phyloP scores from a whole-genome alignment of 164 flowering plant genomes.

The Aristolochia contorta region DNA sequence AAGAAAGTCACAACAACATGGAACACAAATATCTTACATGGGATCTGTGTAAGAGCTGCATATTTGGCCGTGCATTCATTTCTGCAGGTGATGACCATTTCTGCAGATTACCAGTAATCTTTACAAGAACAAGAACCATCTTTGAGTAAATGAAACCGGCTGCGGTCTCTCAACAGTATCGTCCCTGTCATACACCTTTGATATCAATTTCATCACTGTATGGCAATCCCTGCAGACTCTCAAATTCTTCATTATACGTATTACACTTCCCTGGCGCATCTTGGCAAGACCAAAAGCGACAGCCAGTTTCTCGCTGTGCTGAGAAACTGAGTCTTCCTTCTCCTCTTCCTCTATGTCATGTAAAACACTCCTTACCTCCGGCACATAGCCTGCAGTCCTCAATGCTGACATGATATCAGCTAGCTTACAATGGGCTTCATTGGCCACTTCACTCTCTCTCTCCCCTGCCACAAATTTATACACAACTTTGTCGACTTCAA shows the following conservation, averaged over 20 bases:
- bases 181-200: conserved; percentile 42
- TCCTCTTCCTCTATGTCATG: conserved; percentile 71
- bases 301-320: conserved; percentile 72
- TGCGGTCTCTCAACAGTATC: conserved; percentile 55
- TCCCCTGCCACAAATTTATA: conserved; percentile 49
- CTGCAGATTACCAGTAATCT: conserved; percentile 57
- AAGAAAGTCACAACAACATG: neutral
- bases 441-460: conserved; percentile 18
- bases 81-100: conserved; percentile 75
- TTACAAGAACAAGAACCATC: conserved; percentile 53
- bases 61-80: conserved; percentile 73
- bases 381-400: conserved; percentile 42
- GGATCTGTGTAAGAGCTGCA: conserved; percentile 71
- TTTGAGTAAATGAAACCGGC: conserved; percentile 52
- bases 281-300: conserved; percentile 59
- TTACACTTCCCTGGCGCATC: conserved; percentile 23
- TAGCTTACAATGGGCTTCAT: conserved; percentile 41
- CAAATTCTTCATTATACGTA: conserved; percentile 63
- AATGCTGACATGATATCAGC: conserved; percentile 40
- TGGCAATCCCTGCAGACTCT: conserved; percentile 69
- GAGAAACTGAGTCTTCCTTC: conserved; percentile 46
- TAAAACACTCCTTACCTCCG: conserved; percentile 43
- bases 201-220: conserved; percentile 49
- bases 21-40: conserved; percentile 34
- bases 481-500: conserved; percentile 51